Conservation (phyloP, 441 rosid species). For the Eutrema salsugineum region DNA sequence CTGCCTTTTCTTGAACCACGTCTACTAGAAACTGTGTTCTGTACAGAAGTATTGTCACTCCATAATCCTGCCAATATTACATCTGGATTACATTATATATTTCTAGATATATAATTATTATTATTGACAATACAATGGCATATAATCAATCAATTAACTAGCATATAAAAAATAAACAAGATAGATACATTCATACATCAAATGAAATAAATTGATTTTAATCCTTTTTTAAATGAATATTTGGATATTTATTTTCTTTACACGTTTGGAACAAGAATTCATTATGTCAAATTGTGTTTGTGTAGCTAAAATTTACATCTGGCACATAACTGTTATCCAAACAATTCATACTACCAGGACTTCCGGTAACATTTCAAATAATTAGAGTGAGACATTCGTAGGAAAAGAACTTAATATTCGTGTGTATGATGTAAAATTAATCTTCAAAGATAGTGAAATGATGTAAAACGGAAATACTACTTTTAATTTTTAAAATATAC, state of each 20-base stretch:
- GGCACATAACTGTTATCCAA: not conserved
- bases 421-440: not conserved
- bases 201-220: not conserved
- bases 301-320: not conserved
- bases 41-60: conserved; percentile 36
- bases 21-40: conserved; percentile 47
- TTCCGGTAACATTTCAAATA: not conserved
- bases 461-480: not conserved
- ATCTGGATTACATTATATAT: too few species aligned
- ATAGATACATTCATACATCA: not conserved
- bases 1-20: conserved; percentile 33
- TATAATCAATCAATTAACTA: not conserved
- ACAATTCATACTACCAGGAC: not conserved
- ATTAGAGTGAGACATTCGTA: not conserved
- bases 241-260: not conserved
- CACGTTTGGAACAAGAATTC: not conserved
- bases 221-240: not conserved
- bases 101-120: not conserved
- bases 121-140: not conserved
- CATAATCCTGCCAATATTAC: conserved; percentile 35
- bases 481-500: not conserved
- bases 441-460: not conserved
- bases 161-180: not conserved
- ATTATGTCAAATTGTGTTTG: too few species aligned
- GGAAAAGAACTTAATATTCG: not conserved